These are phyloP conservation scores for Gynochthodes officinalis DNA, from an alignment of 257 asterid genomes.

Conservation along the genomic window DNA sequence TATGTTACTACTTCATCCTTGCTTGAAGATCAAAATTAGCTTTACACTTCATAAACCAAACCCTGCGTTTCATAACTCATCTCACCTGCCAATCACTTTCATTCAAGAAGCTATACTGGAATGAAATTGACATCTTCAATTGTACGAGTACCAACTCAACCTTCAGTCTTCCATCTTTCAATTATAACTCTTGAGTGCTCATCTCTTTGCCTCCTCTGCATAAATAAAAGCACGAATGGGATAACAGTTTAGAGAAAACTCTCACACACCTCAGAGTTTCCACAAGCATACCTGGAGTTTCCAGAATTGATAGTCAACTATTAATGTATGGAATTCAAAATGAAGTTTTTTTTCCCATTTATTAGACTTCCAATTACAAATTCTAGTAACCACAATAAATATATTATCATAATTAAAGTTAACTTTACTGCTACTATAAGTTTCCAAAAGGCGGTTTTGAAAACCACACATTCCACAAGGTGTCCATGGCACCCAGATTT, in stretches of 20 bases:
- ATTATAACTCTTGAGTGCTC: slow-evolving; percentile 52
- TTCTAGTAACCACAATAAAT: not conserved
- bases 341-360: not conserved
- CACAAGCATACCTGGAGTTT: not conserved
- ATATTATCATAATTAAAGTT: not conserved
- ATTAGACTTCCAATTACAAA: not conserved
- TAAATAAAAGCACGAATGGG: slow-evolving; percentile 10
- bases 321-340: not conserved
- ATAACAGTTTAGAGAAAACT: not conserved
- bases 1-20: not conserved
- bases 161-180: slow-evolving; percentile 65
- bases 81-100: not conserved
- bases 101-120: not conserved
- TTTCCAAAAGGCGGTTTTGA: too few species aligned
- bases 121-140: not conserved
- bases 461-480: too few species aligned
- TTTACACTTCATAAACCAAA: not conserved
- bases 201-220: slow-evolving; percentile 61
- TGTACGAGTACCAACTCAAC: slow-evolving; percentile 14
- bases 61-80: not conserved
- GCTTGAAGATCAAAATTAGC: not conserved
- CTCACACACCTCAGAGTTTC: not conserved
- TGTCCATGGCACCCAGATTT: too few species aligned
- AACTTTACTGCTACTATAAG: too few species aligned
- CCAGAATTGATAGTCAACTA: not conserved